Percentiles rank a stretch among this genome's conserved stretches.
Conservation (phyloP, 495 filamentous ascomycete species). For the Lasiosphaeria hispida region DNA sequence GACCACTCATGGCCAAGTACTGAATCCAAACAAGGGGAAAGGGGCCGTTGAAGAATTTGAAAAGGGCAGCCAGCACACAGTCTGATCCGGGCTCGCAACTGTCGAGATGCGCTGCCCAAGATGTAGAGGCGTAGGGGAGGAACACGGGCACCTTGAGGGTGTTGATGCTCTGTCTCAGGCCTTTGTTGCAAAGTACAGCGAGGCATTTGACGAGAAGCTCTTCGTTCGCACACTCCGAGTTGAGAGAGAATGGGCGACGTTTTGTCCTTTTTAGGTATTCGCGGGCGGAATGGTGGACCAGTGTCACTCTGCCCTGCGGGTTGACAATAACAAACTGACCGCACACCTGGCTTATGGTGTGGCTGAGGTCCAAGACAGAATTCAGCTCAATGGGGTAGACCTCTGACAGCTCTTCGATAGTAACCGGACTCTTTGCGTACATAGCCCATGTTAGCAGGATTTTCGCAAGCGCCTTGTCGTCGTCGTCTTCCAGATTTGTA, state of each 20-base stretch:
- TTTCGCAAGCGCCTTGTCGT: constrained; percentile 7
- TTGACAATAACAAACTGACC: constrained; percentile 15
- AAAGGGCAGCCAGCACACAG: neutral
- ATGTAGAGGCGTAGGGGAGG: constrained; percentile 12
- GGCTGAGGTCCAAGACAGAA: constrained; percentile 1
- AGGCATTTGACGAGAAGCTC: neutral
- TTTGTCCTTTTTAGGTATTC: constrained; percentile 8
- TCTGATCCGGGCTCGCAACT: neutral
- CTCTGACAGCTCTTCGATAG: constrained; percentile 10
- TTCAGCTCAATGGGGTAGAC: neutral
- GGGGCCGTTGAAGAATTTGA: constrained; percentile 7
- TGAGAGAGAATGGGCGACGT: neutral
- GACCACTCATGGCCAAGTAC: constrained; percentile 14
- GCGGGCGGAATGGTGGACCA: constrained; percentile 11
- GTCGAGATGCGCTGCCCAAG: constrained; percentile 7
- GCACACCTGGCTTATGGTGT: constrained; percentile 7
- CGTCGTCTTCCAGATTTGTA: neutral
- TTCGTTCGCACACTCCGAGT: neutral
- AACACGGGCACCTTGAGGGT: neutral
- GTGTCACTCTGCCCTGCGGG: neutral
- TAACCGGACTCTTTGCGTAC: constrained; percentile 3
- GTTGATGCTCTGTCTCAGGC: constrained; percentile 8
- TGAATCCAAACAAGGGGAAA: constrained; percentile 15
- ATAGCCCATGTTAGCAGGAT: constrained; percentile 7
- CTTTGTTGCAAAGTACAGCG: constrained; percentile 1